Percentiles rank a stretch among this genome's conserved stretches.
These are phyloP conservation scores for Trichosporon coremiiforme DNA, from an alignment of 1,284 basidiomycete species.

Conservation along the genomic window DNA sequence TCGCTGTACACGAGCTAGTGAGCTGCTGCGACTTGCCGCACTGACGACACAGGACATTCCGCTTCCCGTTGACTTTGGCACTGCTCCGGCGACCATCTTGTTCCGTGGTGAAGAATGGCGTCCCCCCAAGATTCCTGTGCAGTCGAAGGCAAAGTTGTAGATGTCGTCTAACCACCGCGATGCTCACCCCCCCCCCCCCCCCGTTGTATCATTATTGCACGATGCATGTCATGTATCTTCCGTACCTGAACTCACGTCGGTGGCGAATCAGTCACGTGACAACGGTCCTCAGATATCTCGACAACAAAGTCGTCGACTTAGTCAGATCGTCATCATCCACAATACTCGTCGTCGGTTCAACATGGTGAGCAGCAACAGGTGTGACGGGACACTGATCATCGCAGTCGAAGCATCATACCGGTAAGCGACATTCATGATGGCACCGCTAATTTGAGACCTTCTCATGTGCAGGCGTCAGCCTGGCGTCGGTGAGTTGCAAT, in stretches of 20 bases:
- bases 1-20: conserved; percentile 54
- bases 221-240: not conserved
- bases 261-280: conserved; percentile 15
- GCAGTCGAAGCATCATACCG: conserved; percentile 86
- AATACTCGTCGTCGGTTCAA: not conserved
- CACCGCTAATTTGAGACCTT: conserved; percentile 65
- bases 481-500: conserved; percentile 75
- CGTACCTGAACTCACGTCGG: not conserved
- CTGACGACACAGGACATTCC: conserved; percentile 37
- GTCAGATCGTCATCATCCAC: not conserved
- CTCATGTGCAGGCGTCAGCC: conserved; percentile 97
- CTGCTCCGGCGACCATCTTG: conserved; percentile 51
- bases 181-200: too few species aligned
- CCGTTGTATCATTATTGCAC: conserved; percentile 6
- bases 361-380: conserved; percentile 25
- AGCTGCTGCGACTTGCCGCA: conserved; percentile 21
- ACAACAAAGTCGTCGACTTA: not conserved
- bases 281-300: not conserved
- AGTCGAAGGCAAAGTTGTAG: conserved; percentile 32
- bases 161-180: not conserved
- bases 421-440: conserved; percentile 57
- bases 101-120: conserved; percentile 37
- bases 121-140: conserved; percentile 23
- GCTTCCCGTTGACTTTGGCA: conserved; percentile 52
- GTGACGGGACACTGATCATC: conserved; percentile 23